These are phyloP conservation scores for Funneliformis geosporum DNA, from an alignment of 192 early-diverging fungal genomes.

Conservation along the genomic window DNA sequence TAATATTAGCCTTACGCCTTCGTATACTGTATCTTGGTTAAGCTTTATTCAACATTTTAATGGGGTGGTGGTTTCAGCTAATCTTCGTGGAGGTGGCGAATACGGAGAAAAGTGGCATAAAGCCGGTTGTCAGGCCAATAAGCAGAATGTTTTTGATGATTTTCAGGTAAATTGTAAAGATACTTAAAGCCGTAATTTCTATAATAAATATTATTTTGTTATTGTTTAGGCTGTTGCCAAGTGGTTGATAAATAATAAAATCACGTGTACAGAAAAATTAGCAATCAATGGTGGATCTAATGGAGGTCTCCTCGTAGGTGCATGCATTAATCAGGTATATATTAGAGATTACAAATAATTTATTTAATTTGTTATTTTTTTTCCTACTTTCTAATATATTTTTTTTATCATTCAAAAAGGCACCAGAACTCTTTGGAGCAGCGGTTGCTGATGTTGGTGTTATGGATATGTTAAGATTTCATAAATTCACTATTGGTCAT, in stretches of 20 bases:
- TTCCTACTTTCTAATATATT: too few species aligned
- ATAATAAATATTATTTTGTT: not conserved
- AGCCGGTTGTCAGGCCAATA: constrained; percentile 59
- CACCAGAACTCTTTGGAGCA: constrained; percentile 70
- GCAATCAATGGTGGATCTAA: constrained; percentile 72
- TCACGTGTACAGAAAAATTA: constrained; percentile 55
- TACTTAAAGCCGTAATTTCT: not conserved
- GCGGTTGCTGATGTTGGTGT: constrained; percentile 71
- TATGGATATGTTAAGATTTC: constrained; percentile 72
- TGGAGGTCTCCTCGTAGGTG: constrained; percentile 69
- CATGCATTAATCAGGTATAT: constrained; percentile 63
- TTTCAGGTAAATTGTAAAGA: constrained; percentile 51
- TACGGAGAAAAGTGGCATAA: constrained; percentile 56
- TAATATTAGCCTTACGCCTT: constrained; percentile 52
- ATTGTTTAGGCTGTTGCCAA: constrained; percentile 52
- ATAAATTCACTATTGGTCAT: constrained; percentile 78
- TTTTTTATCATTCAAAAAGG: constrained; percentile 14
- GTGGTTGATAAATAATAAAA: constrained; percentile 57
- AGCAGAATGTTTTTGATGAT: constrained; percentile 78
- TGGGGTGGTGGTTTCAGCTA: constrained; percentile 62
- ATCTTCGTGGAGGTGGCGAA: constrained; percentile 74
- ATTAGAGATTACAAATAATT: not conserved
- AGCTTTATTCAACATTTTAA: constrained; percentile 57
- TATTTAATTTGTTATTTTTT: not conserved
- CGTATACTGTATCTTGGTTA: constrained; percentile 38